Percentiles rank a stretch among this genome's conserved stretches.
Conservation (phyloP, 345 rosid species). For the Arabidopsis thaliana region DNA sequence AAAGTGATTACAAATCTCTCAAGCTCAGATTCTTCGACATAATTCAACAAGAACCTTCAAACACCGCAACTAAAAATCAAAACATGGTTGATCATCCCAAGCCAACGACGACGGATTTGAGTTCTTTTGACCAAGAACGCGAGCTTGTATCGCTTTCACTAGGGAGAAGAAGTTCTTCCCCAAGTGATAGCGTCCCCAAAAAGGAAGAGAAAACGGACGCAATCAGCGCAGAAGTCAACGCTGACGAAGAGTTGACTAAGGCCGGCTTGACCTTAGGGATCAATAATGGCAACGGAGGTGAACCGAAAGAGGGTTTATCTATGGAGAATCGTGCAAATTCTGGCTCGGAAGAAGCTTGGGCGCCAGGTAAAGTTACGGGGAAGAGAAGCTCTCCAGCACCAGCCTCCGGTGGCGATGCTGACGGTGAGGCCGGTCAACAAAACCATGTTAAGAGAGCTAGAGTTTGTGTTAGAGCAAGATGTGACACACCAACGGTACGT, state of each 20-base stretch:
- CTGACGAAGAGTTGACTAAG: slow-evolving; percentile 54
- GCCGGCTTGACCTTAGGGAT: slow-evolving; percentile 62
- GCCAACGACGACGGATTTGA: slow-evolving; percentile 27
- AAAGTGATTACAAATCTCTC: slow-evolving; percentile 71
- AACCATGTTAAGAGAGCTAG: slow-evolving; percentile 73
- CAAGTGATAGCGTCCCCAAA: slow-evolving; percentile 38
- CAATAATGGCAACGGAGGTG: slow-evolving; percentile 12
- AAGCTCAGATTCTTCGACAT: slow-evolving; percentile 65
- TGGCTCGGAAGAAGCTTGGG: slow-evolving; percentile 53
- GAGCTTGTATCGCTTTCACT: slow-evolving; percentile 79
- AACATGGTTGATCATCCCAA: slow-evolving; percentile 31
- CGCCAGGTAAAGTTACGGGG: slow-evolving; percentile 55
- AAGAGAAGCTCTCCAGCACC: slow-evolving; percentile 46
- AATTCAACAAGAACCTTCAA: slow-evolving; percentile 51
- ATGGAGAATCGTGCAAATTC: slow-evolving; percentile 39
- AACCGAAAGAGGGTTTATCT: slow-evolving; percentile 3
- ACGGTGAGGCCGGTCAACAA: slow-evolving; percentile 61
- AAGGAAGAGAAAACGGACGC: slow-evolving; percentile 47
- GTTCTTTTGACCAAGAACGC: slow-evolving; percentile 45
- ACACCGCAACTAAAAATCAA: slow-evolving; percentile 34
- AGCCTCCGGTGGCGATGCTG: slow-evolving; percentile 53
- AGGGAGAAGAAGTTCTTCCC: slow-evolving; percentile 61
- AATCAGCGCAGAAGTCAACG: slow-evolving; percentile 31
- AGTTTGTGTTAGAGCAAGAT: slow-evolving; percentile 90
- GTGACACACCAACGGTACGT: slow-evolving; percentile 80